These are phyloP conservation scores for Aspergillus pseudonomiae DNA, from an alignment of 2,329 filamentous ascomycete genomes.

Conservation along the genomic window DNA sequence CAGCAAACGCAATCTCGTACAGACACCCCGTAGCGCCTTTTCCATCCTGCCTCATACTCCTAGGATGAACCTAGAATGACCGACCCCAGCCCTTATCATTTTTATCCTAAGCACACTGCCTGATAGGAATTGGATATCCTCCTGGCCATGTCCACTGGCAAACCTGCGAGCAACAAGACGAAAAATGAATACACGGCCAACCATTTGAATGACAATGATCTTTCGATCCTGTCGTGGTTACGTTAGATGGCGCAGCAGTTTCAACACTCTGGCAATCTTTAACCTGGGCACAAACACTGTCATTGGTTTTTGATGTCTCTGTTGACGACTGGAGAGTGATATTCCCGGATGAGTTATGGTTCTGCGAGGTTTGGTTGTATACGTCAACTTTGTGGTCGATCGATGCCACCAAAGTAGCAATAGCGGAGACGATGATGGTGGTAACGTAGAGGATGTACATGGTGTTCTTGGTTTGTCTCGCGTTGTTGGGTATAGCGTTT, in stretches of 20 bases:
- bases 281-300: neutral
- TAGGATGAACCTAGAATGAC: neutral
- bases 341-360: neutral
- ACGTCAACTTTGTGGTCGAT: neutral
- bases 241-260: neutral
- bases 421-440: neutral
- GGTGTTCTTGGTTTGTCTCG: neutral
- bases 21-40: neutral
- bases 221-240: neutral
- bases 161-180: neutral
- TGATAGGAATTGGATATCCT: slow-evolving; percentile 2
- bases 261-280: neutral
- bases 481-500: neutral
- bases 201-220: neutral
- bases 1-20: neutral
- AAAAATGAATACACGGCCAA: neutral
- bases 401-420: neutral
- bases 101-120: neutral
- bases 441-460: neutral
- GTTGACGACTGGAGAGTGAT: neutral
- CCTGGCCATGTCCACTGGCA: slow-evolving; percentile 3
- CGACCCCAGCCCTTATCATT: neutral
- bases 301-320: neutral
- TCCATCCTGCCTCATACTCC: neutral
- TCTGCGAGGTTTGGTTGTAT: neutral